Percentiles rank a stretch among this genome's conserved stretches.
These are phyloP conservation scores for Houttuynia cordata DNA, from an alignment of 164 flowering plant genomes.

Conservation along the genomic window DNA sequence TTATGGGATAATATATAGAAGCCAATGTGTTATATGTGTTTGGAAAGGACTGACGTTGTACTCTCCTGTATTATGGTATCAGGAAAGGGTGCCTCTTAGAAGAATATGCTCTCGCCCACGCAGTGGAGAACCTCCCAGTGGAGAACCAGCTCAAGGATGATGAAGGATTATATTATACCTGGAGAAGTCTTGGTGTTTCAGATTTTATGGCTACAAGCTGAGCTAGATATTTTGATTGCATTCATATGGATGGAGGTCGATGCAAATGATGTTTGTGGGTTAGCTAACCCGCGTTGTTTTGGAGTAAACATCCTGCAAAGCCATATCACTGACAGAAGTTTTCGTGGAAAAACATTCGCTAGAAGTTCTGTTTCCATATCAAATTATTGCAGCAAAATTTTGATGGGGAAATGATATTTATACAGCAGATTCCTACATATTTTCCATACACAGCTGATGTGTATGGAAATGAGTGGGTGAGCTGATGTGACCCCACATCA, in stretches of 20 bases:
- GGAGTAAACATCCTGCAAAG: neutral
- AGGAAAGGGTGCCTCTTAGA: slow-evolving; percentile 9
- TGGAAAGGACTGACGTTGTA: neutral
- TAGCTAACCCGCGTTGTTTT: neutral
- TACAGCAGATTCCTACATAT: no score
- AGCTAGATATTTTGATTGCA: neutral
- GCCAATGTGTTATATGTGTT: no score
- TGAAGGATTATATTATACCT: neutral
- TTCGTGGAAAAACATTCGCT: no score
- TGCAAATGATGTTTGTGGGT: neutral
- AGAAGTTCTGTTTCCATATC: no score
- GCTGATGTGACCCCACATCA: no score
- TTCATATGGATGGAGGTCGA: neutral
- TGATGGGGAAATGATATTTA: no score
- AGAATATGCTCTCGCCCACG: slow-evolving; percentile 6
- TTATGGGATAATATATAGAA: no score
- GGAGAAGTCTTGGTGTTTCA: neutral
- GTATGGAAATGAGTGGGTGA: no score
- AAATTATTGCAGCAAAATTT: no score
- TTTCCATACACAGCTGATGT: no score
- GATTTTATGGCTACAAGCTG: neutral
- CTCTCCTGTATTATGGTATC: neutral
- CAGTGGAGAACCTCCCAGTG: no score
- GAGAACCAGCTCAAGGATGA: neutral
- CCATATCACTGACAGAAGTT: no score